Percentiles rank a stretch among this genome's conserved stretches.
Conservation (phyloP, 2,329 filamentous ascomycete genomes). For the Calonectria pseudoturangicola region DNA sequence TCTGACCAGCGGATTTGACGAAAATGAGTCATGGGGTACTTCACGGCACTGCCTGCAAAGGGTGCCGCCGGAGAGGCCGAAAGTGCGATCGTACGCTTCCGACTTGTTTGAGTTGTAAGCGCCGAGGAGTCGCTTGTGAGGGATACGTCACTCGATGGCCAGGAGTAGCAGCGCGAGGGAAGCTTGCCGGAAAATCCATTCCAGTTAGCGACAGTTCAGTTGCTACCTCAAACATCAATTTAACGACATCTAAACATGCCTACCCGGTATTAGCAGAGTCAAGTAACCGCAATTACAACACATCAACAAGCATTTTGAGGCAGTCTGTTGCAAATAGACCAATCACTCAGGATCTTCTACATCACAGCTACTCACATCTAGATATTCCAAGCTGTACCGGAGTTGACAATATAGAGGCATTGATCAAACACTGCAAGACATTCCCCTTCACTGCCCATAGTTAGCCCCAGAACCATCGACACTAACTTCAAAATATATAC, state of each 20-base stretch:
- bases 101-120: background rate
- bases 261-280: background rate
- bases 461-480: background rate
- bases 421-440: constrained; percentile 2
- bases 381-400: background rate
- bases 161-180: constrained; percentile 13
- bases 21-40: background rate
- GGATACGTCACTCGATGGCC: background rate
- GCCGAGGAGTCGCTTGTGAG: background rate
- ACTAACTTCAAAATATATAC: background rate
- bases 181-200: constrained; percentile 9
- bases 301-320: background rate
- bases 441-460: background rate
- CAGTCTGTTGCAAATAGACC: background rate
- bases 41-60: constrained; percentile 7
- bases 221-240: background rate
- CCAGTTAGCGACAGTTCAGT: background rate
- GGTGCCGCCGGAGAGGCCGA: constrained; percentile 2
- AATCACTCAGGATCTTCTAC: background rate
- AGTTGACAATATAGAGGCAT: background rate
- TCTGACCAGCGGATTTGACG: background rate
- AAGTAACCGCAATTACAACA: background rate
- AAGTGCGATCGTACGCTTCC: constrained; percentile 17
- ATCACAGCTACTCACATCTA: background rate
- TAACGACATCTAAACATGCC: background rate